Base-by-base conservation (phyloP, 768 basidiomycete species). In the Guyanaporus albipodus region DNA sequence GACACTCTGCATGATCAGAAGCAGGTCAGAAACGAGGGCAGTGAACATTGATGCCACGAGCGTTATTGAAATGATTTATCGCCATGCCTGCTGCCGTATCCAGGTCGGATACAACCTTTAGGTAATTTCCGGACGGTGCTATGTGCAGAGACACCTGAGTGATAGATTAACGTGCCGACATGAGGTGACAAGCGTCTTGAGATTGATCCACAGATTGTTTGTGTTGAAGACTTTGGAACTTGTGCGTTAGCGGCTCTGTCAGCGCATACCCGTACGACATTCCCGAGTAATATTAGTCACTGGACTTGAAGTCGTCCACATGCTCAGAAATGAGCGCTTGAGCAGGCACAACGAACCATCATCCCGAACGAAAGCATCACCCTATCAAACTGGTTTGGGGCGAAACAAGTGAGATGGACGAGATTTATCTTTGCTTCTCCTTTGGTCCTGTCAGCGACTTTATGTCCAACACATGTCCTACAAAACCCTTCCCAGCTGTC, bases 371-470 rank as follows among this genome's bases (percentile, higher is more conserved):
- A 92, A 76, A 47, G 91, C 91, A 66, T 89, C 89, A 69, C 87
- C 87, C 82, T 83, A 10, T 26, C 18, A 27, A 48, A 24, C 12
- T 33, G 31, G 17, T 3, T 33, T 35, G 1, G 32, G 4, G n/a
- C 17, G 21, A 29, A 27, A 23, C 18, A 12, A 31, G 24, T 19
- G 35, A 9, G 10, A 3, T 3, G 34, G 19, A 22, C 7, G 15
- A 28, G 29, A 32, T 49, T 40, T 53, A 72, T 73, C 66, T 78
- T 76, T 54, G 76, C 68, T 60, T 85, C 91, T 40, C 87, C 91
- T 78, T 95, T 93, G 61, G 92, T 94, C 79, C 94, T 95, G 75
- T 94, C 90, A 10, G 93, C 96, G 52, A 95, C 87, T 69, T 95
- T 90, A 78, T 76, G 60, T 88, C 79, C 55, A 88, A 78, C 87